phyloP scores from a whole-genome alignment of 2,329 filamentous ascomycete species.

The Aspergillus candidus region DNA sequence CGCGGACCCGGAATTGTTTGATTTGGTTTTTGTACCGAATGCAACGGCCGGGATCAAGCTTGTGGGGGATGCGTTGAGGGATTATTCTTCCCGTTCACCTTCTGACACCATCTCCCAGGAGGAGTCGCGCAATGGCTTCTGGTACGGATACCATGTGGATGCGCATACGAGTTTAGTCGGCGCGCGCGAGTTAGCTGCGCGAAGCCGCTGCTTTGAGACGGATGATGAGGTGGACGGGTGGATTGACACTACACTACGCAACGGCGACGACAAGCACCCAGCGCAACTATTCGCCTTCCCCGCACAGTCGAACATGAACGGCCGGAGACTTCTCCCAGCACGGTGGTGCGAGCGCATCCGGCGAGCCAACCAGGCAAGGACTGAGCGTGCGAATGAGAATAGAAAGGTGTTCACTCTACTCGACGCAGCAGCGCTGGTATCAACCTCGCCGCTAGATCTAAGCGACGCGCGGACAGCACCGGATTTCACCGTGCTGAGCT shows the following conservation, averaged over 20 bases:
- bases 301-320: slow-evolving; percentile 90
- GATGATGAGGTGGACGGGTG: slow-evolving; percentile 61
- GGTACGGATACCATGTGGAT: slow-evolving; percentile 76
- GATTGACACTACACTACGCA: slow-evolving; percentile 42
- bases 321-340: slow-evolving; percentile 61
- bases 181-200: slow-evolving; percentile 62
- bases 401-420: slow-evolving; percentile 61
- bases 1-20: slow-evolving; percentile 73
- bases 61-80: slow-evolving; percentile 69
- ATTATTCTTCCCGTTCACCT: slow-evolving; percentile 23
- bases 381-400: too few relatives aligned
- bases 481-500: slow-evolving; percentile 80
- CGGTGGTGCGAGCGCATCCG: slow-evolving; percentile 57
- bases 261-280: background rate
- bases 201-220: slow-evolving; percentile 57
- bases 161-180: slow-evolving; percentile 85
- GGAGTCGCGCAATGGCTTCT: slow-evolving; percentile 51
- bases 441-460: slow-evolving; percentile 71
- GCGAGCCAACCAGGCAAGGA: background rate
- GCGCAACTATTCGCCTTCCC: slow-evolving; percentile 67
- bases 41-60: slow-evolving; percentile 87
- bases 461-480: slow-evolving; percentile 56
- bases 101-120: slow-evolving; percentile 31
- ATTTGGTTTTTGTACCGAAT: slow-evolving; percentile 86
- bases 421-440: slow-evolving; percentile 75